A percentile compares a stretch with the other conserved stretches of the same genome.
These are phyloP conservation scores for Suzukiozyma palmioleophila DNA, from an alignment of 1,139 yeast genomes.

Conservation along the genomic window DNA sequence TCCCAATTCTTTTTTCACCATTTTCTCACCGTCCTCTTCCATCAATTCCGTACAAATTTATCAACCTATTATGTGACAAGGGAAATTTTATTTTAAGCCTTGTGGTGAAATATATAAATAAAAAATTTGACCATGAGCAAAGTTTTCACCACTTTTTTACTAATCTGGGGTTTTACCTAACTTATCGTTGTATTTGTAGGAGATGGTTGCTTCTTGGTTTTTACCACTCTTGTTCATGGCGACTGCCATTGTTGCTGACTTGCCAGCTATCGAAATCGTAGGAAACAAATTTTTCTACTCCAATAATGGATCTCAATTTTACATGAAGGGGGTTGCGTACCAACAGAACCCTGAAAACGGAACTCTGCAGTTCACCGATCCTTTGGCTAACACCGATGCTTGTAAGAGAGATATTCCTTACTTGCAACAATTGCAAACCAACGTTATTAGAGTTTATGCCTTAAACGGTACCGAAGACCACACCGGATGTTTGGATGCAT, in stretches of 20 bases:
- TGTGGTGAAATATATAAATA: neutral
- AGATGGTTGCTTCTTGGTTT: neutral
- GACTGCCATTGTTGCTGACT: conserved; percentile 11
- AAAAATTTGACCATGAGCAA: neutral
- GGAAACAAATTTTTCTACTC: conserved; percentile 44
- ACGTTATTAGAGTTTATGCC: conserved; percentile 72
- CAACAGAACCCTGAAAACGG: conserved; percentile 39
- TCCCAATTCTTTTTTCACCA: no score
- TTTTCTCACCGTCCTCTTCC: no score
- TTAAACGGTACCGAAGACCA: conserved; percentile 62
- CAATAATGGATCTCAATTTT: conserved; percentile 44
- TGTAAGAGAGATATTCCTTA: conserved; percentile 82
- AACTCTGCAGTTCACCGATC: conserved; percentile 57
- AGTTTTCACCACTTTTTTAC: no score
- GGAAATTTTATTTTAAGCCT: neutral
- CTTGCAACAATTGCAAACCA: conserved; percentile 56
- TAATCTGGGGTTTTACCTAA: no score
- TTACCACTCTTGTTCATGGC: conserved; percentile 6
- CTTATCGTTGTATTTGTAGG: no score
- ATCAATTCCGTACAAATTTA: no score
- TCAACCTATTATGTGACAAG: no score
- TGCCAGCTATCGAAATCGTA: conserved; percentile 38
- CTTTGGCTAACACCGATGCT: conserved; percentile 62
- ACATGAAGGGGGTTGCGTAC: conserved; percentile 44
- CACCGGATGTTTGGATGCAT: conserved; percentile 59